Conservation (phyloP, 306 rosid species). For the Dryas alaskensis region DNA sequence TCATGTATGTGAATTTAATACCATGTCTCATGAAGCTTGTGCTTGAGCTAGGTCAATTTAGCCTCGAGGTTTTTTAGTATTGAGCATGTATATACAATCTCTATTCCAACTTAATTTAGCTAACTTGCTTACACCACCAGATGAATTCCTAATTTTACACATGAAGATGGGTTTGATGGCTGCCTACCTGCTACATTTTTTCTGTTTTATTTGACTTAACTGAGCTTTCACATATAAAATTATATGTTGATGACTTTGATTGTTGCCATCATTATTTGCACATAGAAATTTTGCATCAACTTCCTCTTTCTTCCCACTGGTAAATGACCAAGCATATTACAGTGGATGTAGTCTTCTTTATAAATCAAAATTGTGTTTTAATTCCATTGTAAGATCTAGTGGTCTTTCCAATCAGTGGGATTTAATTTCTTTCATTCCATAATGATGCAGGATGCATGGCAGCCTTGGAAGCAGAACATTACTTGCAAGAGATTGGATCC, state of each 20-base stretch:
- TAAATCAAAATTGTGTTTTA: not conserved
- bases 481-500: conserved; percentile 65
- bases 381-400: not conserved
- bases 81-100: not conserved
- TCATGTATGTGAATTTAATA: not conserved
- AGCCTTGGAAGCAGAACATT: conserved; percentile 93
- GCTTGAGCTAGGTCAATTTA: not conserved
- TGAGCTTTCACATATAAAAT: not conserved
- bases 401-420: not conserved
- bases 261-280: not conserved
- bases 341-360: not conserved
- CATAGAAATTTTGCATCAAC: not conserved
- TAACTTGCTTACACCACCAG: not conserved
- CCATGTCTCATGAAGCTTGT: not conserved
- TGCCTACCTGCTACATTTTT: not conserved
- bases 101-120: not conserved
- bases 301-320: not conserved
- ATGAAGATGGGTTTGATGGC: not conserved
- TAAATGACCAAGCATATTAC: not conserved
- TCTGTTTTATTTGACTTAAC: not conserved
- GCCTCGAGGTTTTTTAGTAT: not conserved
- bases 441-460: conserved; percentile 88
- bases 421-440: not conserved
- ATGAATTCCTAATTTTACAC: not conserved
- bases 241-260: not conserved